Base-by-base conservation (phyloP, 345 rosid genomes). In the Euphorbia tirucalli region DNA sequence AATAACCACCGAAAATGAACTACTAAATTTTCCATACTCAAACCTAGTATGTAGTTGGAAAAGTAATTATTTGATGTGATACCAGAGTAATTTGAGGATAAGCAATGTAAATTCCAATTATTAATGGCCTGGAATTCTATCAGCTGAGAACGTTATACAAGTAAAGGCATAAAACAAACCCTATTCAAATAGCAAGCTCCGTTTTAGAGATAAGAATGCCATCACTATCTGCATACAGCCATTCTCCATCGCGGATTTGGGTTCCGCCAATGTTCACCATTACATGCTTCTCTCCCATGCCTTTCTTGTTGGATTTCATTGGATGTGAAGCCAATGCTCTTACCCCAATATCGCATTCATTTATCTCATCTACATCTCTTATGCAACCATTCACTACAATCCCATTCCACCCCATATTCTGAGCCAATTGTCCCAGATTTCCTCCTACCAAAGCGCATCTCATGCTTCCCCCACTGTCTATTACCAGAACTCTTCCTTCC, bases 381-480 rank as follows among this genome's bases (percentile, higher is more conserved):
- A 94, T 85, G 74, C 95, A 94, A 10, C 96, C 97, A 62, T 90
- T 87, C 56, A 89, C 90, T 5, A 94, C 67, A 21, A 92, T 83
- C 6, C 98, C 98, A 0, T 83, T 71, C 96, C 96, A 94, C n/a
- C 96, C 98, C 65, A 78, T 89, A 69, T 87, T 90, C 65, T 87
- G 95, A 58, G 95, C 96, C 50, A 85, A 71, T 71, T 86, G 92
- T 44, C 79, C 95, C 13, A 90, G 75, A 78, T 90, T 92, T 46
- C 95, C 93, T 54, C 98, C 96, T 31, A 90, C 79, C 79, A 94
- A 75, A 15, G 97, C 93, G 66, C 96, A 90, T 71, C 96, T 87
- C 82, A 55, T 75, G 93, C 98, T 94, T 66, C 90, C 97, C 56
- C 95, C 97, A 25, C 98, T 95, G 69, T 94, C 97, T 48, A 89